Percentiles rank a stretch among this genome's conserved stretches.
Evolutionary conservation across 768 basidiomycete genomes (phyloP).

Genomic region (Tylopilus subfusipes): DNA sequence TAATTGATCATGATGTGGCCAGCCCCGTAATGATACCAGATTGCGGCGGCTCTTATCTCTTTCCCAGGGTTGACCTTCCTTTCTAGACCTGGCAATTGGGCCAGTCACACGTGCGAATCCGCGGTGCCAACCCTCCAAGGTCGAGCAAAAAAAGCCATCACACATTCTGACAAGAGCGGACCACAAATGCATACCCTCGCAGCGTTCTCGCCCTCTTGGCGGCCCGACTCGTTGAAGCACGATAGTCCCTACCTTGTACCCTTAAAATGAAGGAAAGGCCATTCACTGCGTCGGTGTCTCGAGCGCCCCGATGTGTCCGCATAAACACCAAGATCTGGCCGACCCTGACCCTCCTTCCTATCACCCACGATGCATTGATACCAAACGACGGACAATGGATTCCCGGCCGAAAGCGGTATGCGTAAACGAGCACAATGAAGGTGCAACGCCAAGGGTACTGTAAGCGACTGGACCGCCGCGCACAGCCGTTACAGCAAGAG

Average conservation of each 20-base stretch:
- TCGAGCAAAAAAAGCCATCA: neutral
- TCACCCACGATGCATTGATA: neutral
- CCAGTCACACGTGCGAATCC: neutral
- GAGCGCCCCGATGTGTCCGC: neutral
- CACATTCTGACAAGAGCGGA: neutral
- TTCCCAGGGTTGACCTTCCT: neutral
- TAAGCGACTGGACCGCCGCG: no score
- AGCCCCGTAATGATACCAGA: no score
- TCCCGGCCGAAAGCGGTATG: neutral
- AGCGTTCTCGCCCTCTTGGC: no score
- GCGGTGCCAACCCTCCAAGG: neutral
- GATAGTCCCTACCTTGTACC: no score
- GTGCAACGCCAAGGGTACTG: neutral
- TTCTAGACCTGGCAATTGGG: neutral
- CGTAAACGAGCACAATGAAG: neutral
- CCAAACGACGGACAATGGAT: neutral
- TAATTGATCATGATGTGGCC: neutral
- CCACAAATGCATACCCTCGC: no score
- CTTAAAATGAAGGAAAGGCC: no score
- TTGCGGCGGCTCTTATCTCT: slow-evolving; percentile 1
- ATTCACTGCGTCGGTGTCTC: neutral
- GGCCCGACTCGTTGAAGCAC: no score
- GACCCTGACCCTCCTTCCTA: neutral
- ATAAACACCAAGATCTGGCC: neutral
- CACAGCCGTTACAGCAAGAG: no score